A percentile compares a stretch with the other conserved stretches of the same genome.
Evolutionary conservation across 225 moss, liverwort and hornwort species (phyloP).

Genomic region (Climacium dendroides): DNA sequence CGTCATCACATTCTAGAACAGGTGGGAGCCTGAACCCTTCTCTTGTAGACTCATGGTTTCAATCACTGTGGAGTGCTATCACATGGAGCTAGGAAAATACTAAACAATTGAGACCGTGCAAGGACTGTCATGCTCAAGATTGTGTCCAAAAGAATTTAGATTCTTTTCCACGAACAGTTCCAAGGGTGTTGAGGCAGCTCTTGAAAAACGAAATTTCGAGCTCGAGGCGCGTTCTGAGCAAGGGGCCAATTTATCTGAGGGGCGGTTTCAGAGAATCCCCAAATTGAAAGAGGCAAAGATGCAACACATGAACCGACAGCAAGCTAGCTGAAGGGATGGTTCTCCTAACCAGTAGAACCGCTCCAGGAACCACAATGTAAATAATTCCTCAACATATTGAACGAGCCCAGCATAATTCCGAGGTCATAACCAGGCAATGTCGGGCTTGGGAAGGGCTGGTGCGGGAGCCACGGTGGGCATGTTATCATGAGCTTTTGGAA

Average conservation of each 20-base stretch:
- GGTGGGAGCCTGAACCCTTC: not conserved
- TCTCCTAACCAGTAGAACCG: not conserved
- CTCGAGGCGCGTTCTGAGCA: not conserved
- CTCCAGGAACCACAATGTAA: not conserved
- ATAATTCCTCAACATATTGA: not conserved
- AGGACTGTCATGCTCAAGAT: not conserved
- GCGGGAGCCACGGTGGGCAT: conserved; percentile 4
- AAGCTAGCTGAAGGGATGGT: not conserved
- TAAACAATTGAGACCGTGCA: not conserved
- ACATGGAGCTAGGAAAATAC: not conserved
- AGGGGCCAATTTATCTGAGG: not conserved
- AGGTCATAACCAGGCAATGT: conserved; percentile 18
- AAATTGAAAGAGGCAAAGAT: not conserved
- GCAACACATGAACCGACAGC: not conserved
- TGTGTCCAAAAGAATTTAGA: not conserved
- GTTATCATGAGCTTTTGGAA: conserved; percentile 22
- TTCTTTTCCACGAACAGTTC: not conserved
- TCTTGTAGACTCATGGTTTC: not conserved
- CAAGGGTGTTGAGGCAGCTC: not conserved
- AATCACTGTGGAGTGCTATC: not conserved
- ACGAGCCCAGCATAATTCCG: not conserved
- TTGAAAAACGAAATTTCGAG: not conserved
- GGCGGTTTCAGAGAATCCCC: not conserved
- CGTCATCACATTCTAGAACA: not conserved
- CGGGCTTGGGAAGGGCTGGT: conserved; percentile 1